Evolutionary conservation across 805 yeast species (phyloP).

Genomic region (Barnettozyma vustinii): DNA sequence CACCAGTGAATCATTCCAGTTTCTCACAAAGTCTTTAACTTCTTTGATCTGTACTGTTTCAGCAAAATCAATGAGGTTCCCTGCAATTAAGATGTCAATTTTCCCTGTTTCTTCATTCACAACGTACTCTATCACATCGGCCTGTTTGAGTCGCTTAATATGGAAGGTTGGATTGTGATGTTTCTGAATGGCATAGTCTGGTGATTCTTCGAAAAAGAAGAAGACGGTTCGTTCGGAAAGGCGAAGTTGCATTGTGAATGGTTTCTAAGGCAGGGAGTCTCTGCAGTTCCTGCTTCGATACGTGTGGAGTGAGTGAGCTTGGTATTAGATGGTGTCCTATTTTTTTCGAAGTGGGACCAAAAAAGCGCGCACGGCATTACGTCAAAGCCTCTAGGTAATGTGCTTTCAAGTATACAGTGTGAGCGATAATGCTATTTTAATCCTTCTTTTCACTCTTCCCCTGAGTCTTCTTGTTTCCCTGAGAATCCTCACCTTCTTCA

Average conservation of each 20-base stretch:
- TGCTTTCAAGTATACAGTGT: neutral
- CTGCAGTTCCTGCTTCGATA: neutral
- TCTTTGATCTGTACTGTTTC: neutral
- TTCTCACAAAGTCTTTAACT: slow-evolving; percentile 4
- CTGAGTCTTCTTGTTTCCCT: neutral
- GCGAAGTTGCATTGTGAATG: slow-evolving; percentile 3
- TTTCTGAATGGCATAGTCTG: slow-evolving; percentile 2
- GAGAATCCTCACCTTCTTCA: slow-evolving; percentile 1
- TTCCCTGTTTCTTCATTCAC: slow-evolving; percentile 6
- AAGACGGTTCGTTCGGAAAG: slow-evolving; percentile 1
- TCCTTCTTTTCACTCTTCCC: slow-evolving; percentile 4
- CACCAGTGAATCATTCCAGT: slow-evolving; percentile 7
- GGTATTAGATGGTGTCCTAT: too few species aligned
- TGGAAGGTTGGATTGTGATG: slow-evolving; percentile 2
- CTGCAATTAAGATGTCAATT: slow-evolving; percentile 4
- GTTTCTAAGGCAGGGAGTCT: neutral
- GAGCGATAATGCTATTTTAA: neutral
- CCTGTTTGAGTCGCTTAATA: neutral
- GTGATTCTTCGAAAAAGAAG: slow-evolving; percentile 10
- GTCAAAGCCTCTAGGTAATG: neutral
- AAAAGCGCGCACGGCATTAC: neutral
- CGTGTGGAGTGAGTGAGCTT: too few species aligned
- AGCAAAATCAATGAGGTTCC: slow-evolving; percentile 3
- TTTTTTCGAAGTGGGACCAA: neutral
- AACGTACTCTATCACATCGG: slow-evolving; percentile 4